A percentile compares a stretch with the other conserved stretches of the same genome.
phyloP scores from a whole-genome alignment of 1,284 basidiomycete species.

The Lentinula novae-zelandiae region DNA sequence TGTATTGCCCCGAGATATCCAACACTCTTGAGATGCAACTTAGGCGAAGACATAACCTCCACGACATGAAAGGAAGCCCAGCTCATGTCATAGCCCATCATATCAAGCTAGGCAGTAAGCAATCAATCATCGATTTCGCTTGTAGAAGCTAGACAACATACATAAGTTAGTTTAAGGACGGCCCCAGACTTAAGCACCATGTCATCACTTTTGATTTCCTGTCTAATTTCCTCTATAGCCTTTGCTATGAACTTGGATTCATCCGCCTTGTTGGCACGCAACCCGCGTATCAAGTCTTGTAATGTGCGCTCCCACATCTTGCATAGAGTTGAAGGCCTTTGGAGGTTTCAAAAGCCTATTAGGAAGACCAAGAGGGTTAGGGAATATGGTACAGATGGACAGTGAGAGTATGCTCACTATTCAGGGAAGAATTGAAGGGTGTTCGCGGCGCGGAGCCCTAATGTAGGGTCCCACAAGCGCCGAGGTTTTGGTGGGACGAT shows the following conservation, averaged over 20 bases:
- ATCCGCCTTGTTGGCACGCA: constrained; percentile 84
- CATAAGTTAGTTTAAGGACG: constrained; percentile 95
- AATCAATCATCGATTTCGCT: constrained; percentile 8
- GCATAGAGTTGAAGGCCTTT: neutral
- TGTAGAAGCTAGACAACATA: constrained; percentile 36
- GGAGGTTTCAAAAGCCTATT: neutral
- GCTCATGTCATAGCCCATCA: constrained; percentile 89
- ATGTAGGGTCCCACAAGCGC: neutral
- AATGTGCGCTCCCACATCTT: constrained; percentile 93
- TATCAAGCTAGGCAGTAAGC: constrained; percentile 65
- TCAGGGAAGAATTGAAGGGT: neutral
- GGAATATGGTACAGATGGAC: neutral
- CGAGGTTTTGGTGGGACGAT: neutral
- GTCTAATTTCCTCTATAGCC: constrained; percentile 84
- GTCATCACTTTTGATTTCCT: constrained; percentile 90
- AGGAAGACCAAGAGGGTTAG: neutral
- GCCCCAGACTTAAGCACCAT: constrained; percentile 97
- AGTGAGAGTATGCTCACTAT: neutral
- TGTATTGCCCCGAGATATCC: constrained; percentile 95
- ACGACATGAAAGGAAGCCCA: constrained; percentile 95
- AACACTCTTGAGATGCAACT: constrained; percentile 90
- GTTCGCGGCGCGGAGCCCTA: neutral
- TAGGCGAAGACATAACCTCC: constrained; percentile 95
- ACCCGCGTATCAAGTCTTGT: constrained; percentile 87
- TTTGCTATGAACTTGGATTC: constrained; percentile 79